Evolutionary conservation across 208 protist species (phyloP).

Genomic region (Trypanosoma avium): DNA sequence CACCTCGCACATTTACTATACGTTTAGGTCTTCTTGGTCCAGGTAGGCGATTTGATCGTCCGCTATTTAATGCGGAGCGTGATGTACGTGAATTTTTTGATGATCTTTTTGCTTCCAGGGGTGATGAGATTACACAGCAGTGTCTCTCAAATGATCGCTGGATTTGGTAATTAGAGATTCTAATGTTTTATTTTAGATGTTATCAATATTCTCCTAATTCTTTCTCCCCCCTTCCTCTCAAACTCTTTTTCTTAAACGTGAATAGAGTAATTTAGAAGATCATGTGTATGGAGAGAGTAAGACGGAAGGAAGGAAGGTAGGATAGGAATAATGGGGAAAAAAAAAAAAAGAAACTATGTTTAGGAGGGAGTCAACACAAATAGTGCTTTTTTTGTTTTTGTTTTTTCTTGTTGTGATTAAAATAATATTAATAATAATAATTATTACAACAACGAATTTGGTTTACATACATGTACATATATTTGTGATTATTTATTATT

Average conservation of each 20-base stretch:
- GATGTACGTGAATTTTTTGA: constrained; percentile 74
- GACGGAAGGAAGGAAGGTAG: no score
- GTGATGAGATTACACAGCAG: constrained; percentile 42
- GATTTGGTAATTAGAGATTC: constrained; percentile 8
- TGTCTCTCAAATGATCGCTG: constrained; percentile 50
- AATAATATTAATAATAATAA: no score
- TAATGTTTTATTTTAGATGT: background rate
- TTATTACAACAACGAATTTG: background rate
- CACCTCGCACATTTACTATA: constrained; percentile 31
- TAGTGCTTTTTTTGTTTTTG: no score
- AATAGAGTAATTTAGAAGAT: background rate
- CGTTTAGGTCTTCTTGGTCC: constrained; percentile 43
- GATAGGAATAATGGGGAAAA: no score
- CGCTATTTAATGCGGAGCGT: constrained; percentile 66
- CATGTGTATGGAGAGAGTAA: no score
- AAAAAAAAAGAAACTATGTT: no score
- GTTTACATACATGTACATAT: background rate
- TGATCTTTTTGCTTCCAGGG: constrained; percentile 55
- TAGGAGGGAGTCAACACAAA: no score
- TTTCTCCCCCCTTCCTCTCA: background rate
- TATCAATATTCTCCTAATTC: background rate
- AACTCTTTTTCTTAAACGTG: background rate
- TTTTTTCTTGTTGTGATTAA: no score
- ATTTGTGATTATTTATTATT: background rate
- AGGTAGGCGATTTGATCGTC: constrained; percentile 68